Evolutionary conservation across 306 rosid species (phyloP).

Genomic region (Rosa chinensis): DNA sequence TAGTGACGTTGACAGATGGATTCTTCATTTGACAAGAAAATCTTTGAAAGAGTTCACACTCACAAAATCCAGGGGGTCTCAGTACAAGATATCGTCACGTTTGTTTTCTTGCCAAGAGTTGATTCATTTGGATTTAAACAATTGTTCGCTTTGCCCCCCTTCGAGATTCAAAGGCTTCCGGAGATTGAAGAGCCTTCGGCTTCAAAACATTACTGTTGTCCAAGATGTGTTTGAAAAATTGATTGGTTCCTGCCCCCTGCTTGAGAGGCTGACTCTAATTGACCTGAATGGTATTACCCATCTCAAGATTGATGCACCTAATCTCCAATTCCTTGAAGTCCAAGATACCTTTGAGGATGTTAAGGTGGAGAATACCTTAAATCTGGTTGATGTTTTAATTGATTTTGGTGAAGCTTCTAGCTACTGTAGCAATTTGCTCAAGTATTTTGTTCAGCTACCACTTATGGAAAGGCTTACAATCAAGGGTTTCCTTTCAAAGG

Average conservation of each 20-base stretch:
- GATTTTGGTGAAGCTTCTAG: slow-evolving; percentile 26
- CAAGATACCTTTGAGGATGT: slow-evolving; percentile 56
- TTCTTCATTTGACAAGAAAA: slow-evolving; percentile 45
- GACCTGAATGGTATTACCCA: slow-evolving; percentile 46
- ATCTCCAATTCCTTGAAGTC: slow-evolving; percentile 51
- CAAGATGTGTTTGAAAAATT: slow-evolving; percentile 48
- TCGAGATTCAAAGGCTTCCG: slow-evolving; percentile 43
- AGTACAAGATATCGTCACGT: slow-evolving; percentile 46
- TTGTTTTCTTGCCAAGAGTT: slow-evolving; percentile 53
- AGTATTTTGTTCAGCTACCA: slow-evolving; percentile 50
- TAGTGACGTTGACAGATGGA: slow-evolving; percentile 57
- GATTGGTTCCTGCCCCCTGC: slow-evolving; percentile 51
- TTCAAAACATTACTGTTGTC: slow-evolving; percentile 48
- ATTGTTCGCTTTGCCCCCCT: slow-evolving; percentile 58
- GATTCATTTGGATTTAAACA: slow-evolving; percentile 48
- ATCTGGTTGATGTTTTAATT: slow-evolving; percentile 53
- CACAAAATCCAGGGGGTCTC: slow-evolving; percentile 53
- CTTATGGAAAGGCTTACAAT: slow-evolving; percentile 46
- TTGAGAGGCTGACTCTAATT: slow-evolving; percentile 52
- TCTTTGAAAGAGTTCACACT: slow-evolving; percentile 50
- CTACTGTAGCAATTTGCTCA: slow-evolving; percentile 42
- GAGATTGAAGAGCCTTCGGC: slow-evolving; percentile 63
- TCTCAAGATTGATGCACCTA: slow-evolving; percentile 50
- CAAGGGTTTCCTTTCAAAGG: slow-evolving; percentile 55
- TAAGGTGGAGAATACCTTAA: slow-evolving; percentile 44